phyloP scores from a whole-genome alignment of 805 yeast genomes.

The Candida morakotiae region DNA sequence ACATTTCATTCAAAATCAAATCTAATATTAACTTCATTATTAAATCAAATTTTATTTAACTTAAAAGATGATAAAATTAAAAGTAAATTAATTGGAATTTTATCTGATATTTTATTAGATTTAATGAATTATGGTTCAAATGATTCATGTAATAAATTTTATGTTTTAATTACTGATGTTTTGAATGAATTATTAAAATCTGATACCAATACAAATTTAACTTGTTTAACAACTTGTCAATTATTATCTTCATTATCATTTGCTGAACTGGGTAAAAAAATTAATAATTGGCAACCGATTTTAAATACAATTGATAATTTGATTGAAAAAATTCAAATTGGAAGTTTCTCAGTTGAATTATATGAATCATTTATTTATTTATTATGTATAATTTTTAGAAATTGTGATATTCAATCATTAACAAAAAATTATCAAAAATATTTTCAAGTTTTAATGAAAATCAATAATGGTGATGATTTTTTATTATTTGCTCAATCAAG shows the following conservation, averaged over 20 bases:
- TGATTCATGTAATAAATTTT: constrained; percentile 45
- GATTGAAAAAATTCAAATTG: constrained; percentile 13
- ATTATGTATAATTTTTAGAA: constrained; percentile 50
- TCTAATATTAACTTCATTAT: constrained; percentile 42
- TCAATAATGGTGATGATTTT: constrained; percentile 32
- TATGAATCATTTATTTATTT: constrained; percentile 38
- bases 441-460: constrained; percentile 32
- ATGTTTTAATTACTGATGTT: constrained; percentile 24
- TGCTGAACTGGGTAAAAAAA: constrained; percentile 68
- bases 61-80: constrained; percentile 7
- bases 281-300: constrained; percentile 47
- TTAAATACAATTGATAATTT: constrained; percentile 18
- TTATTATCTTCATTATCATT: constrained; percentile 35
- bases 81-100: constrained; percentile 35
- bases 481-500: constrained; percentile 46
- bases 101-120: constrained; percentile 56
- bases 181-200: constrained; percentile 13
- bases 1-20: constrained; percentile 72
- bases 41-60: constrained; percentile 29
- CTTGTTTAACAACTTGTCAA: constrained; percentile 7
- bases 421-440: constrained; percentile 44
- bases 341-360: constrained; percentile 11
- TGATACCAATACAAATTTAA: not conserved
- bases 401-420: constrained; percentile 45
- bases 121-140: constrained; percentile 49